Conservation (phyloP, 2,329 filamentous ascomycete species). For the Epichloe scottii region DNA sequence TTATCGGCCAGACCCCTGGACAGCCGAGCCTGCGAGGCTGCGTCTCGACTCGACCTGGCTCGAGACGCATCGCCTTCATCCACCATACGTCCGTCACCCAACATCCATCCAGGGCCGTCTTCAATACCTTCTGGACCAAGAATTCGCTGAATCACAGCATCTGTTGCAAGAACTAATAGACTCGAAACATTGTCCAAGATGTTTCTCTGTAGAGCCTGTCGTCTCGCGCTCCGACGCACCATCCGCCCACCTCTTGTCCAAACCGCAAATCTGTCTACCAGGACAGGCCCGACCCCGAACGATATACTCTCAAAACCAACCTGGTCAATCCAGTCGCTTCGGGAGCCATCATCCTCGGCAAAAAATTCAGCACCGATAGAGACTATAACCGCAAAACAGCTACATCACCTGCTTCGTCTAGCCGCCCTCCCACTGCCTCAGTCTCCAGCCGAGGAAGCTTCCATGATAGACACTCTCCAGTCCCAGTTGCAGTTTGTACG, state of each 20-base stretch:
- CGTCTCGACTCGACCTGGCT: too few relatives aligned
- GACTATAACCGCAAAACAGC: conserved; percentile 50
- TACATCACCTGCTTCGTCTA: conserved; percentile 76
- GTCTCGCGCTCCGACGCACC: conserved; percentile 14
- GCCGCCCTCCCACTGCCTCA: conserved; percentile 72
- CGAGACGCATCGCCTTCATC: too few relatives aligned
- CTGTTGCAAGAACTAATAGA: too few relatives aligned
- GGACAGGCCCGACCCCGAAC: conserved; percentile 12
- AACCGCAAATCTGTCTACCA: conserved; percentile 5
- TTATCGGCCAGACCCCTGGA: neutral
- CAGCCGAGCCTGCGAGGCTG: neutral
- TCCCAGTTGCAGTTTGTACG: conserved; percentile 86
- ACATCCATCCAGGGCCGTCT: too few relatives aligned
- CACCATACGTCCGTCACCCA: too few relatives aligned
- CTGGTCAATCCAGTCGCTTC: conserved; percentile 73
- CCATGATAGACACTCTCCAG: conserved; percentile 62
- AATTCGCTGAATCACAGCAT: too few relatives aligned
- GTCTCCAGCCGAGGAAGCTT: conserved; percentile 46
- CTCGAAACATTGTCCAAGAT: conserved; percentile 9
- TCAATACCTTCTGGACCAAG: too few relatives aligned
- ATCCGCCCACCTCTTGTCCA: conserved; percentile 3
- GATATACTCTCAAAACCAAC: conserved; percentile 56
- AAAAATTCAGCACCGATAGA: conserved; percentile 16
- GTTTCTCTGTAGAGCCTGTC: conserved; percentile 20
- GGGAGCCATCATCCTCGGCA: conserved; percentile 1